Base-by-base conservation (phyloP, 352 stramenopile species). In the Phytophthora litchii region DNA sequence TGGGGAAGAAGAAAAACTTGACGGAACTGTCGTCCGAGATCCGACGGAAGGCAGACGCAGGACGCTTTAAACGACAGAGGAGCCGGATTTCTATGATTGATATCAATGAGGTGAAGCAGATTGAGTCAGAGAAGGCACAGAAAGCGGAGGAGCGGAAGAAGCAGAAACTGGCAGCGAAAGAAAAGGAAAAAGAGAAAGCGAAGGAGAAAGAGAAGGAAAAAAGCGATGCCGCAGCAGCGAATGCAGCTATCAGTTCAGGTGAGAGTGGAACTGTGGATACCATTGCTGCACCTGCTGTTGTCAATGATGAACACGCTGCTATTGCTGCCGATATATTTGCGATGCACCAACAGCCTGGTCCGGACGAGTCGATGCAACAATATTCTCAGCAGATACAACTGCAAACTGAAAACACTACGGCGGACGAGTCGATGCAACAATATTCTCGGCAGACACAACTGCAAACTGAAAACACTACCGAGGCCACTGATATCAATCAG, bases 21-120 rank as follows among this genome's bases (percentile, higher is more conserved):
- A 76, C 83, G 40, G 85, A 82, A 17, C 50, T 93, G 35, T 75
- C 89, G 51, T 91, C 83, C 4, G 83, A 93, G 60, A 93, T 94
- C 51, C 82, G 86, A 43, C 83, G 83, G 16, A 92, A 94, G 54
- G 86, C 86, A 5, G 86, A 94, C 48, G 83, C 82, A 0, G 86
- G 86, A 2, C 72, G 86, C 0, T 94, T 94, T 51, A 94, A 94
- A 69, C 74, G 86, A 31, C 82, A 94, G 57, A 75, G 86, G 8
- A 93, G 74, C 43, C 86, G 86, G 27, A 94, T 94, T 44, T 94
- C 86, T 4, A 90, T 94, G 81, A 94, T 94, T 54, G 86, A 94
- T 52, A 79, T 94, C 27, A 87, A 94, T 17, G 86, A 94, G 48
- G 82, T 94, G 6, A 94, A 94, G 66, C 86, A 94, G 66, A 94